Percentiles rank a stretch among this genome's conserved stretches.
Conservation (phyloP, 352 stramenopile species). For the Thalassiosira mediterranea region DNA sequence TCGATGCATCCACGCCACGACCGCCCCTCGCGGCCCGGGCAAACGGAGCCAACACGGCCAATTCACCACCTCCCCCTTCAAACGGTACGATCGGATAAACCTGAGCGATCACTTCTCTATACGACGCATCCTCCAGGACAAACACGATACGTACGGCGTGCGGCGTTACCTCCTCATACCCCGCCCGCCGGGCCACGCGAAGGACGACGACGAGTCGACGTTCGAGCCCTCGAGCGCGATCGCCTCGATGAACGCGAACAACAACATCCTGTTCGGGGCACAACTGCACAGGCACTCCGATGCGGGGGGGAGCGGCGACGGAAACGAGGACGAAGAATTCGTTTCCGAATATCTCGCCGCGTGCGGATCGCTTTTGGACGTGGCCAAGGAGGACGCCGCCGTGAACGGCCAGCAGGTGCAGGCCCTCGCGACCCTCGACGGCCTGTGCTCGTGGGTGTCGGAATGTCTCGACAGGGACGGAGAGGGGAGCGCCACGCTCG, state of each 20-base stretch:
- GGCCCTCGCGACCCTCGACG: slow-evolving; percentile 68
- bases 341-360: slow-evolving; percentile 41
- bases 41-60: slow-evolving; percentile 6
- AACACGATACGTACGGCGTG: slow-evolving; percentile 39
- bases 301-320: background rate
- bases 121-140: slow-evolving; percentile 34
- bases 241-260: slow-evolving; percentile 66
- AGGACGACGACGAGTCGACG: slow-evolving; percentile 4
- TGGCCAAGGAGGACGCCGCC: slow-evolving; percentile 61
- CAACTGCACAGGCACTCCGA: slow-evolving; percentile 20
- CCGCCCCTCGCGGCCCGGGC: background rate
- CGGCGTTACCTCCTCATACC: slow-evolving; percentile 41
- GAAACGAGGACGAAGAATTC: slow-evolving; percentile 2
- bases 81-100: slow-evolving; percentile 23
- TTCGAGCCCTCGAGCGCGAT: slow-evolving; percentile 7
- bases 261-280: slow-evolving; percentile 77
- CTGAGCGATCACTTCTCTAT: slow-evolving; percentile 30
- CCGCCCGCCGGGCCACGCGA: no score
- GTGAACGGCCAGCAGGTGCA: slow-evolving; percentile 75
- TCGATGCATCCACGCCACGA: background rate
- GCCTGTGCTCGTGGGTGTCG: slow-evolving; percentile 66
- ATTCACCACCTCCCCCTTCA: slow-evolving; percentile 51
- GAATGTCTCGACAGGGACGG: slow-evolving; percentile 38
- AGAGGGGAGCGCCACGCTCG: slow-evolving; percentile 26
- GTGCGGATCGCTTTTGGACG: slow-evolving; percentile 61